A percentile compares a stretch with the other conserved stretches of the same genome.
Conservation (phyloP, 192 early-diverging fungal species). For the Backusella luteola region DNA sequence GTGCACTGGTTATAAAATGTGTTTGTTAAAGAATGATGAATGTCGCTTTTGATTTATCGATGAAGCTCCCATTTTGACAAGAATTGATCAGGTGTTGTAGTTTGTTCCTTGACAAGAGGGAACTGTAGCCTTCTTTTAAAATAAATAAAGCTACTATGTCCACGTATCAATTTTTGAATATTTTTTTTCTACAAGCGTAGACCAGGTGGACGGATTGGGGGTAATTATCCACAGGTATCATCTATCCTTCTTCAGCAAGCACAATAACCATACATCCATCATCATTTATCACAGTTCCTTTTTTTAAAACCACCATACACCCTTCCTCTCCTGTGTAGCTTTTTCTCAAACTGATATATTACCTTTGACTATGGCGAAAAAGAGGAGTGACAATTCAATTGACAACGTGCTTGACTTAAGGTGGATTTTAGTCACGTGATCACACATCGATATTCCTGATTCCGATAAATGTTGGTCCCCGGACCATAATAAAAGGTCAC, state of each 20-base stretch:
- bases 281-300: not conserved
- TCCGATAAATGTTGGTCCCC: not conserved
- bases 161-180: not conserved
- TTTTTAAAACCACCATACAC: not conserved
- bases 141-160: not conserved
- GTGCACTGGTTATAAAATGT: not conserved
- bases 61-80: not conserved
- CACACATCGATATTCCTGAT: not conserved
- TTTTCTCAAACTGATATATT: constrained; percentile 4
- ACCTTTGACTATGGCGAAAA: constrained; percentile 26
- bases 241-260: not conserved
- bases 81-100: not conserved
- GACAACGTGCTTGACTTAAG: not conserved
- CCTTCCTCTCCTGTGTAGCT: not conserved
- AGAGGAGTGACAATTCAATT: constrained; percentile 15
- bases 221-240: not conserved
- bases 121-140: not conserved
- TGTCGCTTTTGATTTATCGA: not conserved
- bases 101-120: too few species aligned
- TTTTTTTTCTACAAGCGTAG: not conserved
- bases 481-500: not conserved
- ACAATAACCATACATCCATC: not conserved
- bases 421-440: not conserved
- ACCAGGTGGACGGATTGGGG: not conserved
- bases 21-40: not conserved